Percentiles rank a stretch among this genome's conserved stretches.
phyloP scores from a whole-genome alignment of 2,329 filamentous ascomycete genomes.

The Aspergillus sp. region DNA sequence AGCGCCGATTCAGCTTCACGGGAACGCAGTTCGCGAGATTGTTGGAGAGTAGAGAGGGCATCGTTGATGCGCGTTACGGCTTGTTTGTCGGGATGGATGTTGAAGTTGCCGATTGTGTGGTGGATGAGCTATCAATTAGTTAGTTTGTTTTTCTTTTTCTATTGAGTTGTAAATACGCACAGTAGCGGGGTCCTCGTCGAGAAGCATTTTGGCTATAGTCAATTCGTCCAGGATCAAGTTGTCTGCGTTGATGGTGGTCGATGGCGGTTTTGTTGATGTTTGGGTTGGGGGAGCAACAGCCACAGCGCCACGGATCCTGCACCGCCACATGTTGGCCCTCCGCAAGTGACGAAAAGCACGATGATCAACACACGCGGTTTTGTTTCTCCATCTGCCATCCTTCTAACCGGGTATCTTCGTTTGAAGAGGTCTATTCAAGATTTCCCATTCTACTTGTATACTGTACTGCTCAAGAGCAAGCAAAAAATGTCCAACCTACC shows the following conservation, averaged over 20 bases:
- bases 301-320: constrained; percentile 18
- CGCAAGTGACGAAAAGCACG: constrained; percentile 21
- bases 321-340: constrained; percentile 28
- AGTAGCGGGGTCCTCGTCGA: constrained; percentile 85
- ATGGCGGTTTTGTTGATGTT: constrained; percentile 10
- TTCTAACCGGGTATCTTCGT: too few relatives aligned
- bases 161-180: constrained; percentile 44
- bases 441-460: too few relatives aligned
- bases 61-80: constrained; percentile 77
- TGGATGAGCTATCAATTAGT: constrained; percentile 63
- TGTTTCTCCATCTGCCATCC: neutral
- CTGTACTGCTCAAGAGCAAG: too few relatives aligned
- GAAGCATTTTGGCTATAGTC: constrained; percentile 62
- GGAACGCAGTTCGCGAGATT: constrained; percentile 72
- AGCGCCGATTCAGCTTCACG: constrained; percentile 61
- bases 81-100: constrained; percentile 79
- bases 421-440: too few relatives aligned
- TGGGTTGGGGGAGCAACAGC: constrained; percentile 37
- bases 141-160: neutral
- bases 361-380: neutral
- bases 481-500: constrained; percentile 44
- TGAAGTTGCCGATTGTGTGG: constrained; percentile 91
- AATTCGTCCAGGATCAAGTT: neutral
- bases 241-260: neutral
- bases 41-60: constrained; percentile 73